These are phyloP conservation scores for Pistacia atlantica DNA, from an alignment of 345 rosid genomes.

Conservation along the genomic window DNA sequence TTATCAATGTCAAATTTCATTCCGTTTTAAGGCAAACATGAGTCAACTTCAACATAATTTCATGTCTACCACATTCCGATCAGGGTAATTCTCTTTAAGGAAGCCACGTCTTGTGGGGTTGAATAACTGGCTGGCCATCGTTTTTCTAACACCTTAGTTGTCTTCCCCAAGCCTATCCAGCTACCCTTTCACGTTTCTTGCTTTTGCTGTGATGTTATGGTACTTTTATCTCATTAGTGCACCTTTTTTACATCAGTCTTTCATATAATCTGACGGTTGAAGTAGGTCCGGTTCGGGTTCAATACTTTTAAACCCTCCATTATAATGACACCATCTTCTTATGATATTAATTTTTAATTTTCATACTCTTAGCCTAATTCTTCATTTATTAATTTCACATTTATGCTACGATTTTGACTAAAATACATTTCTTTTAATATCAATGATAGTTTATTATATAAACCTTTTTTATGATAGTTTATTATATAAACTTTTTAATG, in stretches of 20 bases:
- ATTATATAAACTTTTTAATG: too few relatives aligned
- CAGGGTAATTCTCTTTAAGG: conserved; percentile 37
- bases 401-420: too few relatives aligned
- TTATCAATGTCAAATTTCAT: conserved; percentile 31
- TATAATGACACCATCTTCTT: too few relatives aligned
- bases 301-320: not conserved
- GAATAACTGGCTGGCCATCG: not conserved
- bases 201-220: too few relatives aligned
- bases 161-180: not conserved
- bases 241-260: conserved; percentile 9
- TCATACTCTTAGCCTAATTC: too few relatives aligned
- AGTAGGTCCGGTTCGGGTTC: not conserved
- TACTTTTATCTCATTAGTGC: not conserved
- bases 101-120: conserved; percentile 46
- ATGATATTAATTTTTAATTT: too few relatives aligned
- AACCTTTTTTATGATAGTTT: too few relatives aligned
- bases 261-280: too few relatives aligned
- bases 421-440: too few relatives aligned
- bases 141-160: not conserved
- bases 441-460: too few relatives aligned
- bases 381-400: too few relatives aligned
- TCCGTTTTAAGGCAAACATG: conserved; percentile 38
- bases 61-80: not conserved
- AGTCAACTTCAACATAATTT: conserved; percentile 40
- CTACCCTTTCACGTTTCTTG: not conserved